phyloP scores from a whole-genome alignment of 2,329 filamentous ascomycete species.

The Madurella fahalii region DNA sequence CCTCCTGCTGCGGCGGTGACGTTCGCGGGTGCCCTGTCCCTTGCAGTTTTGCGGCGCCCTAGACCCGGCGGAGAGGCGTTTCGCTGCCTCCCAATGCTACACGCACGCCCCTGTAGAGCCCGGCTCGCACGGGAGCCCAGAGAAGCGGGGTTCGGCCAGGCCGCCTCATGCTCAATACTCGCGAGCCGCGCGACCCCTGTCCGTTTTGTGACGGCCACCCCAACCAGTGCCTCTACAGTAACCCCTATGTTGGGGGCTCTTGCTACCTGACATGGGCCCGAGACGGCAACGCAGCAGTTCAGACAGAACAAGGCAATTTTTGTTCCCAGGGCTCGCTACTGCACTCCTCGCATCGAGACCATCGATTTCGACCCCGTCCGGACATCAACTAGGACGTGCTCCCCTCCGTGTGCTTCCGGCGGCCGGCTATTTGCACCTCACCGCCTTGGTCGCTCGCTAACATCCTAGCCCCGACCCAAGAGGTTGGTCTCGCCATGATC shows the following conservation, averaged over 20 bases:
- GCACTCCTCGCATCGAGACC: constrained; percentile 3
- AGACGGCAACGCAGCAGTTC: constrained; percentile 20
- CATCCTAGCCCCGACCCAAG: constrained; percentile 1
- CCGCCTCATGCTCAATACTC: background rate
- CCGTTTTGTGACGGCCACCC: constrained; percentile 16
- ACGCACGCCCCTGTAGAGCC: constrained; percentile 7
- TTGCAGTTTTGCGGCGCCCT: constrained; percentile 24
- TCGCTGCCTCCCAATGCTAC: constrained; percentile 3
- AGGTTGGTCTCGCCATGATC: constrained; percentile 23
- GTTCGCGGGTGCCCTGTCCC: constrained; percentile 15
- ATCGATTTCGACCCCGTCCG: constrained; percentile 7
- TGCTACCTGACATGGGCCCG: constrained; percentile 26
- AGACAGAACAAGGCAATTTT: constrained; percentile 21
- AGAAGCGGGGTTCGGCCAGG: constrained; percentile 8
- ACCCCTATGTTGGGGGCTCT: constrained; percentile 28
- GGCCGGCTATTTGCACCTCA: constrained; percentile 7
- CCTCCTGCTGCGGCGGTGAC: constrained; percentile 1
- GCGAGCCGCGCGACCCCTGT: constrained; percentile 10
- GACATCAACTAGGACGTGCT: constrained; percentile 7
- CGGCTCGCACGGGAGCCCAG: background rate
- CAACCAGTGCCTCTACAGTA: constrained; percentile 21
- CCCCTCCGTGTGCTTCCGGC: background rate
- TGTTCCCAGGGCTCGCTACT: constrained; percentile 5
- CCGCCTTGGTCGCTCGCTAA: constrained; percentile 15
- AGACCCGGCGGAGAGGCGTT: constrained; percentile 6